A percentile compares a stretch with the other conserved stretches of the same genome.
phyloP scores from a whole-genome alignment of 2,329 filamentous ascomycete species.

The Ophiocordyceps polyrhachis-furcata region DNA sequence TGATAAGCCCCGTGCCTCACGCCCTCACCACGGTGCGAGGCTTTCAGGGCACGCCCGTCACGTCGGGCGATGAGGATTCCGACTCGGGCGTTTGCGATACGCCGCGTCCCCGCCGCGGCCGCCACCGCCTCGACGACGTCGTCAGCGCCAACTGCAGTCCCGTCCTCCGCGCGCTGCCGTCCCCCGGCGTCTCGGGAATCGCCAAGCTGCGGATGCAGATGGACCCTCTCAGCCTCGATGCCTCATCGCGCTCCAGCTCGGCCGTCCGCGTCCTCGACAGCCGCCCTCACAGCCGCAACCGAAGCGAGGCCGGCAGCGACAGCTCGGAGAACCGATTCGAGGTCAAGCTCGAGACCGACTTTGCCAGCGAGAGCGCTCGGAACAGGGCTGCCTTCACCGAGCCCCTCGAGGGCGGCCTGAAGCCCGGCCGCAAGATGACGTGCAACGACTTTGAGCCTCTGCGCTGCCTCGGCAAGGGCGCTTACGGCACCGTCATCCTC shows the following conservation, averaged over 20 bases:
- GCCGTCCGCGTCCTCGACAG: conserved; percentile 37
- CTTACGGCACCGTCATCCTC: conserved; percentile 84
- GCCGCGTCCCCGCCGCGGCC: conserved; percentile 20
- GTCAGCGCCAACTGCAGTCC: conserved; percentile 47
- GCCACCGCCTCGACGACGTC: conserved; percentile 31
- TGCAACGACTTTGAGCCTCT: conserved; percentile 79
- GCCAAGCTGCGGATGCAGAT: conserved; percentile 67
- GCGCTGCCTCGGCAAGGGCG: conserved; percentile 86
- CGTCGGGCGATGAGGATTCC: conserved; percentile 39
- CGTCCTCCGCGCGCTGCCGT: conserved; percentile 29
- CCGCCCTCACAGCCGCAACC: conserved; percentile 34
- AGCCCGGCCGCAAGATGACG: conserved; percentile 62
- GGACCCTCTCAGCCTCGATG: conserved; percentile 54
- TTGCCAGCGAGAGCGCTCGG: conserved; percentile 48
- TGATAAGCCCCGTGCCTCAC: conserved; percentile 28
- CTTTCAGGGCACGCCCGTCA: conserved; percentile 33
- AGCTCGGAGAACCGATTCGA: conserved; percentile 73
- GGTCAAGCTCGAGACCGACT: conserved; percentile 68
- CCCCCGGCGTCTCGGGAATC: conserved; percentile 50
- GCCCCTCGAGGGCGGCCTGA: conserved; percentile 33
- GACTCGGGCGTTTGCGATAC: conserved; percentile 24
- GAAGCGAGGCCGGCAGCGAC: conserved; percentile 32
- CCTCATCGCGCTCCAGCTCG: conserved; percentile 33
- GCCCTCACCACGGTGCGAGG: conserved; percentile 37
- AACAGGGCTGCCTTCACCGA: conserved; percentile 24